Base-by-base conservation (phyloP, 768 basidiomycete species). In the Lactarius deliciosus region DNA sequence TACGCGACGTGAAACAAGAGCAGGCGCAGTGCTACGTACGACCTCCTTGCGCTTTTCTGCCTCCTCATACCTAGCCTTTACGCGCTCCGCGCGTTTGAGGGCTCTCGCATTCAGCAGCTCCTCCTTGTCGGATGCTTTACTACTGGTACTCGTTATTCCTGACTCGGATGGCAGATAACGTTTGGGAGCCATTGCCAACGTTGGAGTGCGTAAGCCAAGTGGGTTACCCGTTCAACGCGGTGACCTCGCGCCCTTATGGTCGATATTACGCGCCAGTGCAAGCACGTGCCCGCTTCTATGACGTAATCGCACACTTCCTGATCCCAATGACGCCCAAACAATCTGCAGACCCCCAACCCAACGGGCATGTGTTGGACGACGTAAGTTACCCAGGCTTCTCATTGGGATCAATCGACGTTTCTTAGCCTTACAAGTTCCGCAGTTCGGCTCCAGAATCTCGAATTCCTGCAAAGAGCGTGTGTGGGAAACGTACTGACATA, bases 1-100 rank as follows among this genome's bases (percentile, higher is more conserved):
- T 18, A 36, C 25, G 40, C n/a, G 5, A 20, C 28, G 28, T 6
- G 47, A 38, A 50, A 47, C 30, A 6, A 13, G 43, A 28, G 3
- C 5, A 4, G 20, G 36, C 20, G 30, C 22, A 22, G 41, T 2
- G 13, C 50, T 57, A 61, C 64, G 7, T 65, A 65, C 64, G 2
- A 25, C 22, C 61, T 65, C 64, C 55, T 57, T 61, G 34, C 8
- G 28, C 8, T 22, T 18, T 45, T 61, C 64, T 61, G 60, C 65
- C 30, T 61, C 47, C n/a, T 18, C n/a, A 18, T 2, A 40, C 28
- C 43, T 61, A 3, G 28, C 55, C 15, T 50, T 43, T 1, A 34
- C 54, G 16, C 45, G 65, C 36, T 62, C 60, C 18, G 25, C 47
- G 30, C 60, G 60, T 38, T 54, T 53, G 18, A 57, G 20, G 18